Percentiles rank a stretch among this genome's conserved stretches.
These are phyloP conservation scores for Cadophora luteo-olivacea DNA, from an alignment of 2,329 filamentous ascomycete species.

Conservation along the genomic window DNA sequence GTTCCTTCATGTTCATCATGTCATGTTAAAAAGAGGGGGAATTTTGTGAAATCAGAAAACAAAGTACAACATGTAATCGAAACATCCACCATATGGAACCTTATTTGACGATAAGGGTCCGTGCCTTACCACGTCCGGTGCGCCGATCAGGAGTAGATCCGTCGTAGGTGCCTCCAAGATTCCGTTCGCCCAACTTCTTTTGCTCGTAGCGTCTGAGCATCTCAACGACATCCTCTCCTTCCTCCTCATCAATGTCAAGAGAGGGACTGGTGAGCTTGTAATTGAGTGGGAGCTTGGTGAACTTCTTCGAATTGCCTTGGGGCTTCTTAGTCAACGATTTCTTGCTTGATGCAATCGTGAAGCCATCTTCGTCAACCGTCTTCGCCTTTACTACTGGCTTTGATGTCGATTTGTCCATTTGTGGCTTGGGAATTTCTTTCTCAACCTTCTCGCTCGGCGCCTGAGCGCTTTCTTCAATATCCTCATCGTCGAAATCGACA, in stretches of 20 bases:
- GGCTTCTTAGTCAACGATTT: constrained; percentile 4
- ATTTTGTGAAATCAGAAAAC: constrained; percentile 5
- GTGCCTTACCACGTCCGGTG: constrained; percentile 4
- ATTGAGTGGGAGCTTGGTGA: constrained; percentile 14
- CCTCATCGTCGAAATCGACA: constrained; percentile 23
- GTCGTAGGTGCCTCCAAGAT: constrained; percentile 17
- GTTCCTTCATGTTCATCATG: not conserved
- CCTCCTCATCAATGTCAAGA: constrained; percentile 17
- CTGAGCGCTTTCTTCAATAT: constrained; percentile 8
- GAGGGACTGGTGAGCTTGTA: not conserved
- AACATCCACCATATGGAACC: constrained; percentile 7
- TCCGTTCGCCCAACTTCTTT: constrained; percentile 17
- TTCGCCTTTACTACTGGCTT: not conserved
- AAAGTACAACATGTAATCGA: constrained; percentile 11
- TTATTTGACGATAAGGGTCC: constrained; percentile 17
- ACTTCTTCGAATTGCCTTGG: constrained; percentile 16
- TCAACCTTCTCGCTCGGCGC: not conserved
- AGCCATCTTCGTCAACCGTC: constrained; percentile 15
- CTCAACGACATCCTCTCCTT: constrained; percentile 20
- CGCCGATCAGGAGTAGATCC: constrained; percentile 16
- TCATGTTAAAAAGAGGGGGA: not conserved
- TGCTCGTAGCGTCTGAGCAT: constrained; percentile 26
- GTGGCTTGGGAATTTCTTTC: not conserved
- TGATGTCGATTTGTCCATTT: not conserved
- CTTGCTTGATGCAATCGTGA: constrained; percentile 19